Base-by-base conservation (phyloP, 495 filamentous ascomycete genomes). In the Friedmanniomyces simplex region DNA sequence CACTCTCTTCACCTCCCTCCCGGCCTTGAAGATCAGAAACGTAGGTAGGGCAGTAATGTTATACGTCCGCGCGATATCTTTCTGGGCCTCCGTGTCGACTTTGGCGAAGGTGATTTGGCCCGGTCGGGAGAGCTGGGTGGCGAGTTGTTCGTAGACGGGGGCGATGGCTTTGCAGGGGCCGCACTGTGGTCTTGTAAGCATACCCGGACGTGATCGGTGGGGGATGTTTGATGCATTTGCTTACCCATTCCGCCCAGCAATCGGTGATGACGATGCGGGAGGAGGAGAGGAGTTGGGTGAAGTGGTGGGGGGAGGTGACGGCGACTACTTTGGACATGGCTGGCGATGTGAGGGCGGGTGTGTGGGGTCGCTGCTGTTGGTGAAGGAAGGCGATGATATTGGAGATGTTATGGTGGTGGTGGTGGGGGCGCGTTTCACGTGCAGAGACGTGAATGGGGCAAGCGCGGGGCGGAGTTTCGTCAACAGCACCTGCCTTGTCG, bases 171-270 rank as follows among this genome's bases (percentile, higher is more conserved):
- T 88, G 79, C 87, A 95, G 64, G 91, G 87, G 26, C 76, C 83
- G 69, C 87, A 91, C 87, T n/a, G n/a, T n/a, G n/a, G n/a, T n/a
- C n/a, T n/a, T n/a, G n/a, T n/a, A n/a, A n/a, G n/a, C n/a, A n/a
- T n/a, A n/a, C n/a, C n/a, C n/a, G n/a, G n/a, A n/a, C n/a, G n/a
- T n/a, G n/a, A n/a, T n/a, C n/a, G n/a, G n/a, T n/a, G n/a, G n/a
- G n/a, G n/a, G n/a, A n/a, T n/a, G n/a, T n/a, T n/a, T n/a, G n/a
- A n/a, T n/a, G n/a, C n/a, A n/a, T n/a, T n/a, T n/a, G n/a, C n/a
- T n/a, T n/a, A n/a, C n/a, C n/a, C 86, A 93, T 64, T 86, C 81
- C 65, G 90, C 87, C 69, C 89, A 88, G 76, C 96, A 96, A 74
- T 95, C 85, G 62, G 82, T 80, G 45, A 96, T 84, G 32, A 96